Evolutionary conservation across 352 stramenopile species (phyloP).

Genomic region (Globisporangium viniferum): DNA sequence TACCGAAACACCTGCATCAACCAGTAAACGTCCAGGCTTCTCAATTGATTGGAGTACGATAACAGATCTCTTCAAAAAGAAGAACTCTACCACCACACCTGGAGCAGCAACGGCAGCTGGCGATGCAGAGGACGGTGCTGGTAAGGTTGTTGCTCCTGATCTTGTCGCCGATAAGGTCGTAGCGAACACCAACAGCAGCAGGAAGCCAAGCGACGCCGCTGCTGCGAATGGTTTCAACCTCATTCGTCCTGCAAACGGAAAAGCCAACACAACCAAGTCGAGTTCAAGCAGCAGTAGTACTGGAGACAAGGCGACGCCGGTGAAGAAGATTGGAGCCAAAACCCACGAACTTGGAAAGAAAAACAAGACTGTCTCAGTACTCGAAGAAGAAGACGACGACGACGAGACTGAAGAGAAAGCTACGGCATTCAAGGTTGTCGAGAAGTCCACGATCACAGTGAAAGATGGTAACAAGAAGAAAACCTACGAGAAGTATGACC

Average conservation of each 20-base stretch:
- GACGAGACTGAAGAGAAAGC: conserved; percentile 3
- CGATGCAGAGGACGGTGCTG: background rate
- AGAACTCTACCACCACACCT: conserved; percentile 5
- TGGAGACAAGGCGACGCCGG: background rate
- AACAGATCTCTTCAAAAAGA: background rate
- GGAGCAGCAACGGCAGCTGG: background rate
- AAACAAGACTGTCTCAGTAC: conserved; percentile 1
- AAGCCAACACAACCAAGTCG: background rate
- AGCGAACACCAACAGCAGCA: background rate
- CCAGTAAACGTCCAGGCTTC: background rate
- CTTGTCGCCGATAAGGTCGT: conserved; percentile 5
- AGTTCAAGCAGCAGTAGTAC: background rate
- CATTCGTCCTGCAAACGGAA: background rate
- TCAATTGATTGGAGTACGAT: conserved; percentile 1
- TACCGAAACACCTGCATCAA: background rate
- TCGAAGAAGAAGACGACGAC: conserved; percentile 2
- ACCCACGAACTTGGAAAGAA: conserved; percentile 12
- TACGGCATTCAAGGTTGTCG: conserved; percentile 3
- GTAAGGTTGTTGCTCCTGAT: conserved; percentile 6
- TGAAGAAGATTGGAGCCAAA: background rate
- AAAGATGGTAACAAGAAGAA: conserved; percentile 16
- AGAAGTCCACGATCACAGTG: conserved; percentile 15
- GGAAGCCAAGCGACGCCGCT: background rate
- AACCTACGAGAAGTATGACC: conserved; percentile 25
- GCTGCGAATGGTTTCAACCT: conserved; percentile 8